Base-by-base conservation (phyloP, 2,329 filamentous ascomycete genomes). In the Chrysosporium keratinophilum region DNA sequence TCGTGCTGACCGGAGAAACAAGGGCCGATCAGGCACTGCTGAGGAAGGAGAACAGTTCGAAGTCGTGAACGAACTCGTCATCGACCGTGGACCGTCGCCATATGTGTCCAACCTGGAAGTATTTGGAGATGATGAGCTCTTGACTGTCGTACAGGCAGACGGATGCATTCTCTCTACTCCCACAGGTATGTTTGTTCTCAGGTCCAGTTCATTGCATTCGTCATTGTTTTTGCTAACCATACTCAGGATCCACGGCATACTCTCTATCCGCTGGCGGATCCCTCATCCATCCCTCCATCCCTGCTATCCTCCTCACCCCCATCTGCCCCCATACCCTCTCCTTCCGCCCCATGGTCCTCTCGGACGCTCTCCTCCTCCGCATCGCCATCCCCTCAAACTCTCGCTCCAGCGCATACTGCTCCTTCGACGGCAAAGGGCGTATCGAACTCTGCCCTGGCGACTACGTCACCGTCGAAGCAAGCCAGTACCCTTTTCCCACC, bases 161-260 rank as follows among this genome's bases (percentile, higher is more conserved):
- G 93, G 93, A 53, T 95, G 90, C 73, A 98, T 98, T 65, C 95
- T 98, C 70, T 94, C 88, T 44, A 98, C 93, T 0, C 93, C 93
- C 1, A 98, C 93, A 31, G 93, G 83, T 64, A 76, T 69, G 65
- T 31, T 3, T 34, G 14, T 41, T 35, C 23, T 9, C 51, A 28
- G 3, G 23, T 28, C 17, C 33, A 15, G 45, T 53, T 61, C 39
- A 60, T 46, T 47, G n/a, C n/a, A 28, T 14, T 7, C 2, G 19
- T n/a, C n/a, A 43, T 20, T 6, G 17, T 14, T 17, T n/a, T 55
- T 23, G 39, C 35, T 46, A 44, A 53, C 33, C 17, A 20, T 40
- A 9, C 17, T 14, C 58, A 77, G 77, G 86, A 55, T 89, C 85
- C 56, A 98, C 93, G 2, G 93, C 93, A 31, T 98, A 98, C 70